Conservation (phyloP, 2,329 filamentous ascomycete species). For the Scorias spongiosa region DNA sequence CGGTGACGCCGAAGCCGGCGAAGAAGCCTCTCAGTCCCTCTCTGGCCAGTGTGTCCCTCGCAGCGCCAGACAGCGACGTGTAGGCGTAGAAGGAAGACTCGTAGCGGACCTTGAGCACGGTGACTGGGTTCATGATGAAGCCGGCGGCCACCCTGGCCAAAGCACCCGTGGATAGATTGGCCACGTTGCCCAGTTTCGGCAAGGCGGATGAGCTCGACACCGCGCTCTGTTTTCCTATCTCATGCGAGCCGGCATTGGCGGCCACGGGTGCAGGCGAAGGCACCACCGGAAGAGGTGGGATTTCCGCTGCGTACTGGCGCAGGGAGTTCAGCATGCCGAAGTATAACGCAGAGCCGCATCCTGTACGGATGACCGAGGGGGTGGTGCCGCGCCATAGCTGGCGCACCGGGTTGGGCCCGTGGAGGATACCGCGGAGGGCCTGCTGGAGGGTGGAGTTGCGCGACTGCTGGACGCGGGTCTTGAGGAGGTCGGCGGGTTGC, state of each 20-base stretch:
- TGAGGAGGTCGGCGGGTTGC: conserved; percentile 89
- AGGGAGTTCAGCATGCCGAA: conserved; percentile 66
- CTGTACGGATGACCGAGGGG: conserved; percentile 84
- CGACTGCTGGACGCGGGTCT: conserved; percentile 88
- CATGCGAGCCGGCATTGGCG: conserved; percentile 8
- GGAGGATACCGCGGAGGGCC: conserved; percentile 55
- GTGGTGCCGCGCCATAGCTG: conserved; percentile 85
- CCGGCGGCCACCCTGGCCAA: conserved; percentile 73
- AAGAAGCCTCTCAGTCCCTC: conserved; percentile 80
- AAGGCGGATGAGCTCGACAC: conserved; percentile 48
- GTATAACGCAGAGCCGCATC: conserved; percentile 84
- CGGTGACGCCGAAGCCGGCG: conserved; percentile 82
- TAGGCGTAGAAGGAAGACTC: conserved; percentile 81
- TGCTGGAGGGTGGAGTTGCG: conserved; percentile 48
- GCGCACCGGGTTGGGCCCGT: conserved; percentile 49
- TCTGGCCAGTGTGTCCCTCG: conserved; percentile 53
- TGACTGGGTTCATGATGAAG: conserved; percentile 87
- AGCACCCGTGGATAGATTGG: conserved; percentile 75
- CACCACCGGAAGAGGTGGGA: conserved; percentile 9
- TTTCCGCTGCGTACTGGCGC: conserved; percentile 27
- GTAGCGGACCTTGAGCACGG: conserved; percentile 91
- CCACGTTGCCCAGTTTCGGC: conserved; percentile 67
- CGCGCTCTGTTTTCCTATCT: background rate
- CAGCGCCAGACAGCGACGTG: conserved; percentile 57
- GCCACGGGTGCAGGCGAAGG: conserved; percentile 1